Evolutionary conservation across 495 filamentous ascomycete genomes (phyloP), one percentile per base, ranked within the genome.

Genomic region (Aspergillus bridgeri): DNA sequence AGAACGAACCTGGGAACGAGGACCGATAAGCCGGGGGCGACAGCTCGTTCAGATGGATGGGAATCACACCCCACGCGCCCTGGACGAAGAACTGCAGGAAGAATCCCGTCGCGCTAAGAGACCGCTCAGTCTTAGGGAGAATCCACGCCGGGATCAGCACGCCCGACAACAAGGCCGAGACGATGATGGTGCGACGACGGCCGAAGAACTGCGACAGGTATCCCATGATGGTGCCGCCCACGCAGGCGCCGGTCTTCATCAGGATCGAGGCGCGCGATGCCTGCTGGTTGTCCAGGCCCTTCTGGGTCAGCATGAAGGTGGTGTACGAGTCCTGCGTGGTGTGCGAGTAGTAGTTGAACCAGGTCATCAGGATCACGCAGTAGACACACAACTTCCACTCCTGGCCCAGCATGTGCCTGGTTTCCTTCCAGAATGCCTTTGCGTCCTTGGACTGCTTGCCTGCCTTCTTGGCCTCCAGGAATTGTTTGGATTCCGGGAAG

Each of bases 11-110:
- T 6, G 71, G 67, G 58, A 74, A 74, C 0, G 68, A 81, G 3
- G 87, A 87, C n/a, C 88, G 81, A 75, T 88, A 90, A 1, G 86
- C 86, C 0, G 84, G 81, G 6, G 88, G 89, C 0, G 88, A 83
- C 0, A 91, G 80, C 73, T 92, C 89, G 67, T 89, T 89, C 49
- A 92, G 78, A 62, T 90, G 89, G 61, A 91, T 87, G 8, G 89
- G 89, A 25, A 91, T 84, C 6, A 91, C 83, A 42, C 89, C 87
- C 86, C 85, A 92, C 0, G 87, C 86, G 7, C 89, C 89, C 63
- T 91, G 86, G 23, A 90, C 80, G 65, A 87, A 90, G 70, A 90
- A 90, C 64, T 92, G 89, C 57, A 90, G 81, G 67, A 88, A 82
- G 75, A 92, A 92, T 20, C 84, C 88, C 2, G 81, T 78, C 5